Evolutionary conservation across 345 rosid species (phyloP).

Genomic region (Salix arbutifolia): DNA sequence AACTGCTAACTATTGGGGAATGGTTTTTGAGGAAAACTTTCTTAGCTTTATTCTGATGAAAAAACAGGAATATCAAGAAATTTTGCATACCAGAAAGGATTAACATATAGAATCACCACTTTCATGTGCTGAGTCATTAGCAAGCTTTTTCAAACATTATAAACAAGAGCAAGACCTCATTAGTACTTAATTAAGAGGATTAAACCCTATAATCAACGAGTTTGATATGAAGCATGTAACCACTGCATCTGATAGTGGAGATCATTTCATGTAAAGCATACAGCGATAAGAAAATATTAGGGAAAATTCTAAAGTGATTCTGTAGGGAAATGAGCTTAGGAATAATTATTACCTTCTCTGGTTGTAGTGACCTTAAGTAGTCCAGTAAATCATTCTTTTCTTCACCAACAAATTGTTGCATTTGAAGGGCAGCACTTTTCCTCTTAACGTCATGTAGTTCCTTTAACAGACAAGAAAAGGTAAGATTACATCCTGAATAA

Average conservation of each 20-base stretch:
- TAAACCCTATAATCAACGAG: constrained; percentile 1
- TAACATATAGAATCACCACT: neutral
- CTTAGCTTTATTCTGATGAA: neutral
- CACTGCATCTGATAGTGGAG: constrained; percentile 2
- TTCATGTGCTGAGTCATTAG: neutral
- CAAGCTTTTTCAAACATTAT: neutral
- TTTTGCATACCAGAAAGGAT: neutral
- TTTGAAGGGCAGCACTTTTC: constrained; percentile 88
- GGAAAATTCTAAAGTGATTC: neutral
- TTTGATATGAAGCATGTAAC: constrained; percentile 1
- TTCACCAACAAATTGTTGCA: constrained; percentile 98
- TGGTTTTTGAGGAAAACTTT: neutral
- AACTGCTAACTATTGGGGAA: neutral
- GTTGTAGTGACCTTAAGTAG: constrained; percentile 85
- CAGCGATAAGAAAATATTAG: neutral
- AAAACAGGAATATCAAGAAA: neutral
- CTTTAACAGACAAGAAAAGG: constrained; percentile 34
- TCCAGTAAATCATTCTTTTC: constrained; percentile 95
- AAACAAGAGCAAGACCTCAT: neutral
- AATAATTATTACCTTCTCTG: constrained; percentile 67
- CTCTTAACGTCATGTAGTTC: constrained; percentile 78
- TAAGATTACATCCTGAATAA: constrained; percentile 8
- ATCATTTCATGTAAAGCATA: neutral
- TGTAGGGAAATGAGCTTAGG: neutral
- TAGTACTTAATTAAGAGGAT: neutral